A percentile compares a stretch with the other conserved stretches of the same genome.
These are phyloP conservation scores for Phytophthora brassicae DNA, from an alignment of 352 stramenopile genomes.

Conservation along the genomic window DNA sequence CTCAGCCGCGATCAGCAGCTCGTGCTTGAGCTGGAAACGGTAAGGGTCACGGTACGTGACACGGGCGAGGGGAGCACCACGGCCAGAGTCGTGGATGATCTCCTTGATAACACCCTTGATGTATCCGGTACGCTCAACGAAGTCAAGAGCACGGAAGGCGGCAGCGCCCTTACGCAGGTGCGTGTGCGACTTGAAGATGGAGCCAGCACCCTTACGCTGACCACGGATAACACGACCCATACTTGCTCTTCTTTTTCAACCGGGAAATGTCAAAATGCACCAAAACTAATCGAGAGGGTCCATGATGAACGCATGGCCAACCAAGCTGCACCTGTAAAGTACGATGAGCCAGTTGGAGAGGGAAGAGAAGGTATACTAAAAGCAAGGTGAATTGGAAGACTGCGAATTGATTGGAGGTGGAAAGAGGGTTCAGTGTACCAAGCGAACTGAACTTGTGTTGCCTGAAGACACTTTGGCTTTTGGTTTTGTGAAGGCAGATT, in stretches of 20 bases:
- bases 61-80: constrained; percentile 95
- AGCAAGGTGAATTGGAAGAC: constrained; percentile 1
- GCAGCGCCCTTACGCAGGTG: constrained; percentile 76
- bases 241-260: constrained; percentile 40
- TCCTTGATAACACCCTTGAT: constrained; percentile 99
- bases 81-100: constrained; percentile 98
- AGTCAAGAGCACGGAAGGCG: constrained; percentile 85
- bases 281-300: neutral
- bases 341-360: constrained; percentile 1
- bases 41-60: constrained; percentile 94
- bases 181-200: constrained; percentile 86
- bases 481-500: neutral
- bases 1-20: constrained; percentile 97
- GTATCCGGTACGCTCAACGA: constrained; percentile 95
- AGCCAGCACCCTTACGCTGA: constrained; percentile 87
- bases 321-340: constrained; percentile 11
- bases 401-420: constrained; percentile 15
- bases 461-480: constrained; percentile 29
- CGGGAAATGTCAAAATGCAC: constrained; percentile 82
- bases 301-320: constrained; percentile 20
- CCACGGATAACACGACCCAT: constrained; percentile 91
- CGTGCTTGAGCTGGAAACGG: constrained; percentile 89
- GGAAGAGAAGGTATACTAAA: neutral
- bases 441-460: neutral
- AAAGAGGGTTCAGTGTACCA: constrained; percentile 25